Evolutionary conservation across 2,329 filamentous ascomycete species (phyloP).

Genomic region (Cadophora sp.): DNA sequence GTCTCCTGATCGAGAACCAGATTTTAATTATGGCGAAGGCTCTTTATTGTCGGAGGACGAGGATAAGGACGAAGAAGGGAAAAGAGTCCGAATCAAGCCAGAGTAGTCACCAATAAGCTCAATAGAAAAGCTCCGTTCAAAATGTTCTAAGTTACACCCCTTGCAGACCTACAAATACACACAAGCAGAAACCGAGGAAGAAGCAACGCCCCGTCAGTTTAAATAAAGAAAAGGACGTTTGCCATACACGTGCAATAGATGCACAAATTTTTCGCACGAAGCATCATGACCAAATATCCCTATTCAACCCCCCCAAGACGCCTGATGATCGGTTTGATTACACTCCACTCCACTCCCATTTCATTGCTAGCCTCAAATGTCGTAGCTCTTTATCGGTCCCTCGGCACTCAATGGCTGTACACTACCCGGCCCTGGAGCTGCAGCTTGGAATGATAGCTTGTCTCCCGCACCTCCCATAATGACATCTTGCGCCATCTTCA

Average conservation of each 20-base stretch:
- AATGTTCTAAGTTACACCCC: slow-evolving; percentile 25
- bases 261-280: slow-evolving; percentile 27
- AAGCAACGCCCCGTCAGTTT: slow-evolving; percentile 22
- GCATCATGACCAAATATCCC: slow-evolving; percentile 27
- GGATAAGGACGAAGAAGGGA: neutral
- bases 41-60: neutral
- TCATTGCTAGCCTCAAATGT: slow-evolving; percentile 38
- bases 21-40: neutral
- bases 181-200: slow-evolving; percentile 22
- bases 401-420: slow-evolving; percentile 62
- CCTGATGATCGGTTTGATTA: slow-evolving; percentile 31
- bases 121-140: neutral
- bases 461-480: slow-evolving; percentile 49
- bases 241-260: slow-evolving; percentile 25
- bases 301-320: slow-evolving; percentile 42
- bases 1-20: neutral
- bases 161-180: slow-evolving; percentile 36
- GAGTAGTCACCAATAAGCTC: neutral
- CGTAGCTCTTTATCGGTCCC: slow-evolving; percentile 57
- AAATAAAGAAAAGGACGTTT: slow-evolving; percentile 18
- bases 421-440: slow-evolving; percentile 48
- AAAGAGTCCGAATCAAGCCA: neutral
- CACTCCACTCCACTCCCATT: slow-evolving; percentile 27
- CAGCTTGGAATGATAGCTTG: slow-evolving; percentile 59
- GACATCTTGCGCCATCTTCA: slow-evolving; percentile 45